phyloP scores from a whole-genome alignment of 2,329 filamentous ascomycete species.

The Tolypocladium guangdongense region DNA sequence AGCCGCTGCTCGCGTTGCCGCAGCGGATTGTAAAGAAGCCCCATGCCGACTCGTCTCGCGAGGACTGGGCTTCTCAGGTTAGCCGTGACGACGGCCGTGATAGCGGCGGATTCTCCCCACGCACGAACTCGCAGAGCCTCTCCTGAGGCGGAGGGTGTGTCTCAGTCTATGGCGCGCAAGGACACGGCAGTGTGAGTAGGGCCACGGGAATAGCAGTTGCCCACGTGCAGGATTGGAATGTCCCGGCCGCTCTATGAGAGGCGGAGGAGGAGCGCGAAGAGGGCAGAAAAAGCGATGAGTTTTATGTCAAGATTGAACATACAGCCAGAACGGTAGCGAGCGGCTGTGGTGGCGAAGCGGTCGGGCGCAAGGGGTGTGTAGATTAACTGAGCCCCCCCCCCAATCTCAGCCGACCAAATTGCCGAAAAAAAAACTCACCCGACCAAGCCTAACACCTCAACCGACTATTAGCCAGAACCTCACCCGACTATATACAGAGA shows the following conservation, averaged over 20 bases:
- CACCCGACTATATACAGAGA: no score
- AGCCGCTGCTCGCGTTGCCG: constrained; percentile 36
- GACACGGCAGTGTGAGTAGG: background rate
- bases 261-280: no score
- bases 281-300: background rate
- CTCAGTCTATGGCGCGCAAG: background rate
- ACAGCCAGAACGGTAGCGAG: background rate
- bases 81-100: background rate
- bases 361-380: no score
- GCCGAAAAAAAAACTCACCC: no score
- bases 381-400: no score
- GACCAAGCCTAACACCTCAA: no score
- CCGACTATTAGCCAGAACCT: no score
- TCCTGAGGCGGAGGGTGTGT: background rate
- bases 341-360: background rate
- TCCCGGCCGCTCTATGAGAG: background rate
- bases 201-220: background rate
- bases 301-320: background rate
- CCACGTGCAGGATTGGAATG: background rate
- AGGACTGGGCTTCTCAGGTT: background rate
- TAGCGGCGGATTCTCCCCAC: background rate
- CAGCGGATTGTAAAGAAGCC: constrained; percentile 34
- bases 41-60: constrained; percentile 29
- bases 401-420: no score
- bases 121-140: background rate